Evolutionary conservation across 2,329 filamentous ascomycete genomes (phyloP).

Genomic region (Pyricularia sp.): DNA sequence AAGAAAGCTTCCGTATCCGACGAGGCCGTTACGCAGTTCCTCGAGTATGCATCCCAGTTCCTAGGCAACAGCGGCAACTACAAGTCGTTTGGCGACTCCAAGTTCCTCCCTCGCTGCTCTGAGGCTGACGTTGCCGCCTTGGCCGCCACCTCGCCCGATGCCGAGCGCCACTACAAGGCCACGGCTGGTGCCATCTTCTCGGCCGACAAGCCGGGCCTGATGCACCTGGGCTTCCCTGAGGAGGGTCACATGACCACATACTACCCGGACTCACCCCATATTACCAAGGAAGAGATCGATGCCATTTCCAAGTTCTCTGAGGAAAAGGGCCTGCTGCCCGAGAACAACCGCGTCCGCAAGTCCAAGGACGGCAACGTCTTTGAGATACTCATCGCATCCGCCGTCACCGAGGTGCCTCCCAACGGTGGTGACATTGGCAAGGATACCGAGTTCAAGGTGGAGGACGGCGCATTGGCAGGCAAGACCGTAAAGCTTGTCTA

Average conservation of each 20-base stretch:
- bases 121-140: constrained; percentile 52
- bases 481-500: constrained; percentile 60
- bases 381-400: constrained; percentile 64
- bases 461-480: constrained; percentile 46
- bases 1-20: constrained; percentile 50
- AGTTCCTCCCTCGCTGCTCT: constrained; percentile 63
- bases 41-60: constrained; percentile 69
- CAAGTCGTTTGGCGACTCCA: constrained; percentile 76
- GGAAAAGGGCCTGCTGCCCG: constrained; percentile 51
- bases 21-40: constrained; percentile 52
- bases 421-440: constrained; percentile 52
- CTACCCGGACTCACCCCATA: constrained; percentile 62
- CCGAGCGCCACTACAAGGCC: constrained; percentile 50
- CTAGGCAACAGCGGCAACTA: constrained; percentile 74
- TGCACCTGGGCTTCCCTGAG: constrained; percentile 66
- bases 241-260: constrained; percentile 70
- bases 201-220: constrained; percentile 45
- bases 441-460: constrained; percentile 45
- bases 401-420: constrained; percentile 41
- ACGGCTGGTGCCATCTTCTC: constrained; percentile 64
- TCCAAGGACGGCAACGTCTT: constrained; percentile 38
- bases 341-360: constrained; percentile 68
- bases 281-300: constrained; percentile 63
- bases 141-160: constrained; percentile 42
- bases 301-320: constrained; percentile 62